Percentiles rank a stretch among this genome's conserved stretches.
Evolutionary conservation across 352 stramenopile species (phyloP).

Genomic region (Phytophthora podocarpi): DNA sequence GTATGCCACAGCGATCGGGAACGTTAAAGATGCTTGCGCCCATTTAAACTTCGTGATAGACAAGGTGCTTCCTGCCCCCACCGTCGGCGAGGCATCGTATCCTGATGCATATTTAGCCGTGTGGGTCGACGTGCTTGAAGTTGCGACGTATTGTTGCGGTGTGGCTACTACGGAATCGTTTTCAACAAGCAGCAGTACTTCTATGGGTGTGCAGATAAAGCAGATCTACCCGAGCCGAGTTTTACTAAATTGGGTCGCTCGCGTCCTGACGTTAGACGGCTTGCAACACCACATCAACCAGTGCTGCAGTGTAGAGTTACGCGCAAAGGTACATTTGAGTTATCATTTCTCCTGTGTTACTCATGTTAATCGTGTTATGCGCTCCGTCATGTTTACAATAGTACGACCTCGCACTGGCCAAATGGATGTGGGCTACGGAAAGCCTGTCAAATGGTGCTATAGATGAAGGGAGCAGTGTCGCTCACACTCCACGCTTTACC

Average conservation of each 20-base stretch:
- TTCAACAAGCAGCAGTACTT: neutral
- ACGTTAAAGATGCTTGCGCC: constrained; percentile 47
- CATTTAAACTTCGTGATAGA: constrained; percentile 64
- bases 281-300: constrained; percentile 51
- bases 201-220: constrained; percentile 24
- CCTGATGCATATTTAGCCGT: constrained; percentile 54
- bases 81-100: constrained; percentile 37
- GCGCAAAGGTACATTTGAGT: constrained; percentile 49
- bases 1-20: constrained; percentile 67
- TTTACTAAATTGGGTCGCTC: constrained; percentile 57
- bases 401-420: constrained; percentile 73
- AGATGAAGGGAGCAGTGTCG: neutral
- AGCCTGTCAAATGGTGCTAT: constrained; percentile 14
- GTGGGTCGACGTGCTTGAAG: constrained; percentile 67
- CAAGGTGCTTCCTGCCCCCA: constrained; percentile 49
- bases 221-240: constrained; percentile 55
- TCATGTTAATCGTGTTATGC: neutral
- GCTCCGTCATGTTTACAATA: constrained; percentile 19
- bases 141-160: constrained; percentile 51
- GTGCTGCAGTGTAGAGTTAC: constrained; percentile 57
- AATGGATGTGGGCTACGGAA: constrained; percentile 79
- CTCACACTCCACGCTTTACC: constrained; percentile 8
- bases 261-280: constrained; percentile 48
- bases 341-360: neutral
- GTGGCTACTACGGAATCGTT: constrained; percentile 22